Conservation (phyloP, 2,329 filamentous ascomycete genomes). For the Acephala macrosclerotiorum region DNA sequence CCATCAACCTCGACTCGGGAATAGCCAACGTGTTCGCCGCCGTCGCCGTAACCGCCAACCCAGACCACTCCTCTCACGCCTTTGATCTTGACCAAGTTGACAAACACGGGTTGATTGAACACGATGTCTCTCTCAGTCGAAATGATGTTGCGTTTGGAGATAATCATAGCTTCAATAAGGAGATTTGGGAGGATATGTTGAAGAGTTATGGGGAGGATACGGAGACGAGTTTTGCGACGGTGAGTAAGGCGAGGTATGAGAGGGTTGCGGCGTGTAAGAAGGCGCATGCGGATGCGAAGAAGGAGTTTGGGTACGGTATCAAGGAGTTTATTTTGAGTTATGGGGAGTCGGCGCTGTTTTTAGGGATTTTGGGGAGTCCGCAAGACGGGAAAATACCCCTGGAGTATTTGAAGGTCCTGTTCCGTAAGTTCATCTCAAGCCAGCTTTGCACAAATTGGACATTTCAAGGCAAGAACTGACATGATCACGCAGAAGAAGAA, state of each 20-base stretch:
- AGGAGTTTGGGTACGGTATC: slow-evolving; percentile 30
- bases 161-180: slow-evolving; percentile 27
- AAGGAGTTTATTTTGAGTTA: slow-evolving; percentile 33
- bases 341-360: slow-evolving; percentile 30
- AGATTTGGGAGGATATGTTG: slow-evolving; percentile 24
- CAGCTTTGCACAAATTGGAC: not conserved
- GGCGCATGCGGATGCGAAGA: slow-evolving; percentile 26
- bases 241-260: slow-evolving; percentile 29
- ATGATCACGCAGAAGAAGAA: slow-evolving; percentile 25
- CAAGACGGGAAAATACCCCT: slow-evolving; percentile 30
- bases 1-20: slow-evolving; percentile 29
- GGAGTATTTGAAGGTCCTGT: slow-evolving; percentile 29
- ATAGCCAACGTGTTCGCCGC: slow-evolving; percentile 30
- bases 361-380: slow-evolving; percentile 27
- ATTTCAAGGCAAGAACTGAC: slow-evolving; percentile 6
- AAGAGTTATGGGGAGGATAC: slow-evolving; percentile 20
- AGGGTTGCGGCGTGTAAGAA: slow-evolving; percentile 23
- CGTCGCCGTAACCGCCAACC: slow-evolving; percentile 25
- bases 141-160: slow-evolving; percentile 28
- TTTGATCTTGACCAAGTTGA: slow-evolving; percentile 28
- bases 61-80: slow-evolving; percentile 19
- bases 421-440: slow-evolving; percentile 18
- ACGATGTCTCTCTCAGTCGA: slow-evolving; percentile 30
- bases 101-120: slow-evolving; percentile 33
- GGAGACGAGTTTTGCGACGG: slow-evolving; percentile 25